These are phyloP conservation scores for Nakazawaea molendinolei DNA, from an alignment of 805 yeast genomes.

Conservation along the genomic window DNA sequence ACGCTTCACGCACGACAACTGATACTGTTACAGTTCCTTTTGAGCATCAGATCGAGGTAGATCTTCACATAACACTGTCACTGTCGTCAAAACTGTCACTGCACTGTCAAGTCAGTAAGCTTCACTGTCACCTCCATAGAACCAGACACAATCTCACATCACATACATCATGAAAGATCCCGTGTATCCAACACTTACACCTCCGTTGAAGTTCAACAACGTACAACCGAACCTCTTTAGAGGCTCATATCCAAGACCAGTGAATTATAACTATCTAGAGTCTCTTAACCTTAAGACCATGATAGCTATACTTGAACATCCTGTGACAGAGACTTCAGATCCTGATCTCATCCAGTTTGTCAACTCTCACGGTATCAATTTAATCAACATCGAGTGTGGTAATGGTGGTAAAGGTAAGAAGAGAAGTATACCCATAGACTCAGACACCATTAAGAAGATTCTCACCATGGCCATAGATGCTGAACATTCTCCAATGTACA, in stretches of 20 bases:
- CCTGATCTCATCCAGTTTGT: constrained; percentile 47
- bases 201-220: constrained; percentile 74
- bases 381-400: constrained; percentile 63
- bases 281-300: constrained; percentile 64
- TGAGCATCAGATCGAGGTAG: too few relatives aligned
- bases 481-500: constrained; percentile 60
- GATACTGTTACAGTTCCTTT: too few relatives aligned
- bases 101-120: too few relatives aligned
- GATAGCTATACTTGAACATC: constrained; percentile 73
- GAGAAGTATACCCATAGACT: constrained; percentile 75
- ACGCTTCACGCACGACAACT: too few relatives aligned
- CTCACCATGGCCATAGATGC: constrained; percentile 56
- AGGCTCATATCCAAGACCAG: constrained; percentile 81
- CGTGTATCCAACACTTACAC: constrained; percentile 30
- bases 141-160: too few relatives aligned
- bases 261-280: constrained; percentile 61
- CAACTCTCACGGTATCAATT: constrained; percentile 40
- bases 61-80: too few relatives aligned
- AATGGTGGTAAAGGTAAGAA: constrained; percentile 74
- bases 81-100: too few relatives aligned
- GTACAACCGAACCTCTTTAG: constrained; percentile 68
- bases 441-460: constrained; percentile 50
- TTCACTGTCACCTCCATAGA: too few relatives aligned
- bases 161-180: too few relatives aligned
- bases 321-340: constrained; percentile 51